phyloP scores from a whole-genome alignment of 768 basidiomycete species.

The Leccinum pellstonianum region DNA sequence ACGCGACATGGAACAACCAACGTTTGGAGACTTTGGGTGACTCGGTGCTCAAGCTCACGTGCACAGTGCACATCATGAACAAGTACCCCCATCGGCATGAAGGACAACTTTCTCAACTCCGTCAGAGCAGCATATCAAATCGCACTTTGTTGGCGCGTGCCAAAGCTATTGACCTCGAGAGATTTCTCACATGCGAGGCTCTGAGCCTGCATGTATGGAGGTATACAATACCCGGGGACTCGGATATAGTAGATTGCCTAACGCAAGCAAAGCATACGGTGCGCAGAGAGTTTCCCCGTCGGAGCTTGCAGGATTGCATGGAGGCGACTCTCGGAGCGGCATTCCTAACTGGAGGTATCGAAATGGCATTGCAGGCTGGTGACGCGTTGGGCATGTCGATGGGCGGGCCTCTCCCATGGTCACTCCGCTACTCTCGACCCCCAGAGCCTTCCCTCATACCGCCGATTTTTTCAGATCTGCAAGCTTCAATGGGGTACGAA shows the following conservation, averaged over 20 bases:
- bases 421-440: conserved; percentile 46
- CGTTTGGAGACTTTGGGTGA: conserved; percentile 87
- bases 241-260: conserved; percentile 35
- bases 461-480: conserved; percentile 51
- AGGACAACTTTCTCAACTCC: conserved; percentile 71
- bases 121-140: conserved; percentile 68
- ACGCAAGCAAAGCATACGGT: conserved; percentile 30
- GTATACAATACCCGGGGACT: conserved; percentile 42
- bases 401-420: conserved; percentile 72
- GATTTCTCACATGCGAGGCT: conserved; percentile 60
- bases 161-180: conserved; percentile 59
- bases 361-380: conserved; percentile 64
- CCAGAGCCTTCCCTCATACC: conserved; percentile 38
- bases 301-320: conserved; percentile 85
- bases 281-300: conserved; percentile 54
- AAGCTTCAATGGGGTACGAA: conserved; percentile 65
- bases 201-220: conserved; percentile 58
- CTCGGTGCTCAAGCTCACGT: conserved; percentile 72
- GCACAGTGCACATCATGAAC: conserved; percentile 75
- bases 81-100: conserved; percentile 77
- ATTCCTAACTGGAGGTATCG: conserved; percentile 70
- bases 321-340: conserved; percentile 81
- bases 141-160: conserved; percentile 66
- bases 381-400: conserved; percentile 65
- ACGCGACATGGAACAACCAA: conserved; percentile 73